Conservation (phyloP, 352 stramenopile genomes). For the Aphanomyces stellatus region DNA sequence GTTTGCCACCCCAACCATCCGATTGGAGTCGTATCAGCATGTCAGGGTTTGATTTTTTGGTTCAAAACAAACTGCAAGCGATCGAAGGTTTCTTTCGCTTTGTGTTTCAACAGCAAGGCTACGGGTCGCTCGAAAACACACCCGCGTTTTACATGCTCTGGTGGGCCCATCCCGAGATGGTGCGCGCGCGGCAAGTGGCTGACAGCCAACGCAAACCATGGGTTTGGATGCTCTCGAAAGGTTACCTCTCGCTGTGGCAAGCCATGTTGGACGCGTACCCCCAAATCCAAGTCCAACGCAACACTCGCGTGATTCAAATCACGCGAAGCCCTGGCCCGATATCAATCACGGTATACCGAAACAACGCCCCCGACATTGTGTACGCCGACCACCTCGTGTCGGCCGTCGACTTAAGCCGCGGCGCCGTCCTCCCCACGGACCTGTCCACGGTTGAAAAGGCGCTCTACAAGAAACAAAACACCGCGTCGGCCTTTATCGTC, state of each 20-base stretch:
- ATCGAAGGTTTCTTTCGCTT: not conserved
- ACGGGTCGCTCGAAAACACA: not conserved
- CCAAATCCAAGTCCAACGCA: not conserved
- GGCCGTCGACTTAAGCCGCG: not conserved
- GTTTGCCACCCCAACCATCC: not conserved
- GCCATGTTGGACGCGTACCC: not conserved
- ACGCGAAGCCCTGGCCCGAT: too few relatives aligned
- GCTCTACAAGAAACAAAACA: not conserved
- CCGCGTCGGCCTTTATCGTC: not conserved
- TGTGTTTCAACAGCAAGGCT: not conserved
- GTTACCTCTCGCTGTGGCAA: not conserved
- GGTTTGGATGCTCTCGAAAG: not conserved
- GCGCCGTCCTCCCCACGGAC: not conserved
- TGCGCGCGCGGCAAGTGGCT: not conserved
- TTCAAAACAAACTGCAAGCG: not conserved
- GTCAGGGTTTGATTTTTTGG: not conserved
- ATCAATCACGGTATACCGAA: not conserved
- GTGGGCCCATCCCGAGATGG: not conserved
- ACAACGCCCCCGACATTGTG: not conserved
- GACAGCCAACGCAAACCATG: not conserved
- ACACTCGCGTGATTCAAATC: not conserved
- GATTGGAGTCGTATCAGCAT: not conserved
- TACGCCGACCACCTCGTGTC: not conserved
- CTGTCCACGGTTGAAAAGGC: not conserved
- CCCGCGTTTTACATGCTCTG: not conserved